Conservation (phyloP, 176 grass and related monocot species). For the Cocos nucifera region DNA sequence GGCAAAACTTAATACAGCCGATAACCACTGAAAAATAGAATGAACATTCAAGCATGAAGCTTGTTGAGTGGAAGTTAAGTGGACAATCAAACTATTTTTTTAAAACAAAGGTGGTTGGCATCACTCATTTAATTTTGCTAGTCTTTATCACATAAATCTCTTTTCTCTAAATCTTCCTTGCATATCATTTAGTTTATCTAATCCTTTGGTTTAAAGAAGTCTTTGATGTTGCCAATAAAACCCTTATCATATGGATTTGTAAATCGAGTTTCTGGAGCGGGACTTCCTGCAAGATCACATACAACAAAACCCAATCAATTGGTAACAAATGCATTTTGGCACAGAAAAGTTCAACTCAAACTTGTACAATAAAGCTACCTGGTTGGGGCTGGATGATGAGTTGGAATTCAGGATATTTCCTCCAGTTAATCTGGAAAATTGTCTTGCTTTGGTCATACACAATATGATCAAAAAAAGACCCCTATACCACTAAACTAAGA, state of each 20-base stretch:
- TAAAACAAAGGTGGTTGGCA: no score
- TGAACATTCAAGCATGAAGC: no score
- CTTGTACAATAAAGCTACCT: slow-evolving; percentile 35
- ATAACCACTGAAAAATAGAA: no score
- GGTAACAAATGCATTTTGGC: background rate
- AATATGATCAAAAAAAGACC: no score
- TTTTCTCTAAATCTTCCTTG: no score
- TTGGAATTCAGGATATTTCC: slow-evolving; percentile 88
- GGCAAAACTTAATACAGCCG: no score
- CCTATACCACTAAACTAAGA: no score
- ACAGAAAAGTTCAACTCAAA: background rate
- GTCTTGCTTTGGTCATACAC: slow-evolving; percentile 16
- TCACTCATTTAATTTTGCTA: no score
- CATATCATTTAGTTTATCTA: slow-evolving; percentile 1
- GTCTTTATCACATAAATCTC: no score
- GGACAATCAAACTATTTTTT: no score
- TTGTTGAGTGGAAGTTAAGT: no score
- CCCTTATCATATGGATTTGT: slow-evolving; percentile 85
- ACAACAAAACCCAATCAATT: slow-evolving; percentile 15
- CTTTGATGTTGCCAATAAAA: slow-evolving; percentile 54
- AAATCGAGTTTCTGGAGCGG: slow-evolving; percentile 51
- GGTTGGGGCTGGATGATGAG: slow-evolving; percentile 43
- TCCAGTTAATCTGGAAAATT: slow-evolving; percentile 97
- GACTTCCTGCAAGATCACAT: slow-evolving; percentile 13
- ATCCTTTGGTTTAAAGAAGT: slow-evolving; percentile 55